Evolutionary conservation across 306 rosid genomes (phyloP), one percentile per base, ranked within the genome.

Genomic region (Carpinus viminea): DNA sequence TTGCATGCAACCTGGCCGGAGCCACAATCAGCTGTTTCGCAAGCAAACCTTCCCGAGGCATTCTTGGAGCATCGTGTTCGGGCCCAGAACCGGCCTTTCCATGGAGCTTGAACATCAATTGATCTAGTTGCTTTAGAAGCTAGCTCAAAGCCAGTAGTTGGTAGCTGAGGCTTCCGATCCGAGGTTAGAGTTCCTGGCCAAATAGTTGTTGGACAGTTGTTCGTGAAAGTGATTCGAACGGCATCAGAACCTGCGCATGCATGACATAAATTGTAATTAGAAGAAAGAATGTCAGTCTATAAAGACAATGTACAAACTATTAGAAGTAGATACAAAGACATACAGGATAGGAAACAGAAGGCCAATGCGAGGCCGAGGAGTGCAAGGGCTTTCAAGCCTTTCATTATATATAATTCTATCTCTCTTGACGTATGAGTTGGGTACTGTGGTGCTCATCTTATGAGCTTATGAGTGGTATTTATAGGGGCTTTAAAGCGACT

Each of bases 21-120:
- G 26, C 47, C 75, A 24, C 87, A 86, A 17, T 86, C 89, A 8
- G 80, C 87, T 0, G 89, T 86, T 47, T 16, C 57, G 28, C 89
- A 86, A 1, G 76, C 21, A 79, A 86, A 83, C 18, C 4, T 73
- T 4, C 89, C 87, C 2, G 54, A 20, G 36, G 47, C 36, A 24
- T 72, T 79, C 5, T 76, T 61, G 70, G 68, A n/a, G 78, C 89
- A 86, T 7, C 20, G 57, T 1, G 89, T 69, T n/a, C 89, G 81
- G 12, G 78, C 85, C 85, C 85, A 86, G 43, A 86, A 80, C 10
- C 85, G 72, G n/a, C 89, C 89, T 0, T 72, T 73, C 89, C 89
- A 86, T 34, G 85, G 84, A 6, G 77, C 78, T 3, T 72, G 82
- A 21, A 48, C 74, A n/a, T 45, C 61, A 1, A 83, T 12, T 21